Conservation (phyloP, 108 stramenopile genomes). For the Skeletonema menzelii region DNA sequence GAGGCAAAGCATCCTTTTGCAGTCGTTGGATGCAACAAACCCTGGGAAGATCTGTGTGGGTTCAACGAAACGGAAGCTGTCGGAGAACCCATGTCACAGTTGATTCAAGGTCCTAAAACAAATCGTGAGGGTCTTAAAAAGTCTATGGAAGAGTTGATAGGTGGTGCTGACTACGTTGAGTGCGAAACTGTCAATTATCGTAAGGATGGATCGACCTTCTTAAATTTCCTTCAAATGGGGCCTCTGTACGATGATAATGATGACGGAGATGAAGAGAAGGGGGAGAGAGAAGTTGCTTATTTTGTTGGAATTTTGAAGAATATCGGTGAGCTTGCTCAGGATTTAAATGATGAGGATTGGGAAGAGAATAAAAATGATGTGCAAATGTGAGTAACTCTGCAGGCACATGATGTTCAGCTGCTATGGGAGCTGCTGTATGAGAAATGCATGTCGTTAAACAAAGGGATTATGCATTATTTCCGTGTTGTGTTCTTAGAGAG, state of each 20-base stretch:
- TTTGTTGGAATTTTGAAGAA: conserved; percentile 28
- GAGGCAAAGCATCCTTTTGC: conserved; percentile 13
- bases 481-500: too few relatives aligned
- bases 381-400: too few relatives aligned
- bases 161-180: conserved; percentile 14
- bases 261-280: not conserved
- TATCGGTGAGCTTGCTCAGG: conserved; percentile 3
- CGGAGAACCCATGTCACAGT: conserved; percentile 12
- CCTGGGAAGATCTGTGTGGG: conserved; percentile 34
- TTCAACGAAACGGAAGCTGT: conserved; percentile 21
- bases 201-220: conserved; percentile 20
- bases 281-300: conserved; percentile 14
- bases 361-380: not conserved
- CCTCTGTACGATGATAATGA: conserved; percentile 20
- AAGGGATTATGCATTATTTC: too few relatives aligned
- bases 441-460: not conserved
- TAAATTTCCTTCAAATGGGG: conserved; percentile 17
- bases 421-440: not conserved
- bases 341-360: not conserved
- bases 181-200: conserved; percentile 24
- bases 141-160: conserved; percentile 20
- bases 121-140: conserved; percentile 19
- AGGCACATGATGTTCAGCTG: too few relatives aligned
- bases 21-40: conserved; percentile 34
- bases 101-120: conserved; percentile 25